phyloP scores from a whole-genome alignment of 1,284 basidiomycete species.

The Dichomitus squalens region DNA sequence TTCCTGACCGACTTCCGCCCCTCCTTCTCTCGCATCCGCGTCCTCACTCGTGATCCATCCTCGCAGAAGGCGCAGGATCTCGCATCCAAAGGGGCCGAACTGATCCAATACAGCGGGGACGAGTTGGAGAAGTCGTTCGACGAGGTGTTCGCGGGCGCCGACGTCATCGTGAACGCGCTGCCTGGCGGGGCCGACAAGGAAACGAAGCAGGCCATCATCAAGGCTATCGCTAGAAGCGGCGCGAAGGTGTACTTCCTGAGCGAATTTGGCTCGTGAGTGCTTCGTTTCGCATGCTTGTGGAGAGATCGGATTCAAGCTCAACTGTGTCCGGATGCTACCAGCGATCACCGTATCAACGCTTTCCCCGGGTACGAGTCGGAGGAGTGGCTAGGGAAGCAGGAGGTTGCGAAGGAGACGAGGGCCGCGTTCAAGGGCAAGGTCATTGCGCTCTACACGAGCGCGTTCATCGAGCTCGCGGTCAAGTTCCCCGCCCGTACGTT shows the following conservation, averaged over 20 bases:
- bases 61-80: conserved; percentile 25
- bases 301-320: not conserved
- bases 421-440: conserved; percentile 25
- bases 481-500: not conserved
- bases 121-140: conserved; percentile 5
- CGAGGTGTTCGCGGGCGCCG: conserved; percentile 26
- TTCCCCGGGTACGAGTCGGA: conserved; percentile 30
- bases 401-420: conserved; percentile 23
- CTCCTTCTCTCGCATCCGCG: conserved; percentile 23
- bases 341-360: conserved; percentile 32
- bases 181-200: conserved; percentile 6
- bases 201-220: conserved; percentile 23
- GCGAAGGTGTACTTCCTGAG: conserved; percentile 34
- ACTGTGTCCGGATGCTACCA: conserved; percentile 9
- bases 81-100: conserved; percentile 27
- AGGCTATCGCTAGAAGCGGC: conserved; percentile 26
- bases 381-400: conserved; percentile 29
- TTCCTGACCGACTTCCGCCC: conserved; percentile 19
- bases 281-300: not conserved
- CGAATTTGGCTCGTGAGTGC: conserved; percentile 34
- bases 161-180: conserved; percentile 31
- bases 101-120: conserved; percentile 17
- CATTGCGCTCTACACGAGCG: conserved; percentile 30
- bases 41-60: conserved; percentile 27
- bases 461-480: conserved; percentile 28